These are phyloP conservation scores for Russula sp. DNA, from an alignment of 768 basidiomycete genomes.

Conservation along the genomic window DNA sequence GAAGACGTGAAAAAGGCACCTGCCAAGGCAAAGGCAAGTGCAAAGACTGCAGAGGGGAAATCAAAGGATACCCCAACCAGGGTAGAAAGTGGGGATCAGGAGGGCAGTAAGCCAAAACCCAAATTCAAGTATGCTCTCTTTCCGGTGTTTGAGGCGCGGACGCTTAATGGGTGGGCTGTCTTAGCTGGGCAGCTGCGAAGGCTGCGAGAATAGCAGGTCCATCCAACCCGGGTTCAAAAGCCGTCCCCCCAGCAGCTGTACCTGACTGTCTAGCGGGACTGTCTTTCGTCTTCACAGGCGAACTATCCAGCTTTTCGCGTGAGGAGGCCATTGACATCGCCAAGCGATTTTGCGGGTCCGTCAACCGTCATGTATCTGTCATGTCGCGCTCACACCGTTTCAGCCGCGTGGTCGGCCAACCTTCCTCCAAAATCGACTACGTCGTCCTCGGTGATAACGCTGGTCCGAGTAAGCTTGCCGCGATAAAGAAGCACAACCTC, in stretches of 20 bases:
- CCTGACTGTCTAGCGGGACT: conserved; percentile 83
- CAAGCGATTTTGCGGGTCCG: conserved; percentile 90
- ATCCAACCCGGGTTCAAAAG: conserved; percentile 49
- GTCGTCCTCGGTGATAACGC: conserved; percentile 87
- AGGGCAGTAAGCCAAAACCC: conserved; percentile 29
- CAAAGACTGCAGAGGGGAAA: conserved; percentile 18
- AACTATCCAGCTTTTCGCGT: conserved; percentile 77
- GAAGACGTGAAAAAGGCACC: conserved; percentile 22
- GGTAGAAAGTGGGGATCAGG: conserved; percentile 17
- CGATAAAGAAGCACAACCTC: conserved; percentile 76
- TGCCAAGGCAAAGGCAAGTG: conserved; percentile 21
- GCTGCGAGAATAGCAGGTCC: conserved; percentile 61
- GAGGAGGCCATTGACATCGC: conserved; percentile 85
- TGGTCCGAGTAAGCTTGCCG: conserved; percentile 81
- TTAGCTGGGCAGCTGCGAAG: conserved; percentile 46
- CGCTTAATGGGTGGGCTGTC: neutral
- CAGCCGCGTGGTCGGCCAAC: conserved; percentile 82
- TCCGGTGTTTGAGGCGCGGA: neutral
- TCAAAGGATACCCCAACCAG: conserved; percentile 20
- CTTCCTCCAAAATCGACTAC: conserved; percentile 84
- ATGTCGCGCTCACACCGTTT: conserved; percentile 1
- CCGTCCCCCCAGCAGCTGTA: conserved; percentile 60
- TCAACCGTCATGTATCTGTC: neutral
- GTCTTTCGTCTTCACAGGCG: conserved; percentile 94
- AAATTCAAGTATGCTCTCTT: conserved; percentile 34